phyloP scores from a whole-genome alignment of 345 rosid genomes.

The Clausena lansium region DNA sequence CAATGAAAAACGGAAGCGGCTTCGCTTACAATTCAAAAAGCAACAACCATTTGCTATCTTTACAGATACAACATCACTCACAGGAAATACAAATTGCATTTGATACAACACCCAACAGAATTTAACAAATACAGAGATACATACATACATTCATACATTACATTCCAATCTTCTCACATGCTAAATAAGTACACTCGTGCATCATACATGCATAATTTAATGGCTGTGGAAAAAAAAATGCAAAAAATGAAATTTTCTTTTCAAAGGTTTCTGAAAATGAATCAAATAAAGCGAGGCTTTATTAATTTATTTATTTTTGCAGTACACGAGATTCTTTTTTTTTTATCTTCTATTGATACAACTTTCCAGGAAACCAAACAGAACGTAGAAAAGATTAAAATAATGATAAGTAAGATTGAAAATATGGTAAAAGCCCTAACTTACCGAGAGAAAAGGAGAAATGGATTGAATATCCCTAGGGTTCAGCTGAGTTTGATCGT shows the following conservation, averaged over 20 bases:
- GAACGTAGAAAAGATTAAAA: not conserved
- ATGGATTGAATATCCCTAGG: not conserved
- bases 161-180: not conserved
- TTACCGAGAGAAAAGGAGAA: not conserved
- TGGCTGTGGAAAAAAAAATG: not conserved
- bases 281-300: not conserved
- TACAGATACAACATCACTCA: not conserved
- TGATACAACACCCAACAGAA: not conserved
- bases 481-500: not conserved
- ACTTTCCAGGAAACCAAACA: not conserved
- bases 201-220: not conserved
- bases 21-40: not conserved
- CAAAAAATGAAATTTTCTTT: not conserved
- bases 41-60: not conserved
- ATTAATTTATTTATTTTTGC: not conserved
- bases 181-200: not conserved
- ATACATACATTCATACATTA: not conserved
- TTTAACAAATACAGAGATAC: not conserved
- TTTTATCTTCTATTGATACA: not conserved
- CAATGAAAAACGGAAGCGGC: not conserved
- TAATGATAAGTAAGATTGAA: not conserved
- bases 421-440: not conserved
- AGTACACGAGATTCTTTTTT: not conserved
- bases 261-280: not conserved
- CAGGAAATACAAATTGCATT: not conserved